Percentiles rank a stretch among this genome's conserved stretches.
Conservation (phyloP, 306 rosid species). For the Morella rubra region DNA sequence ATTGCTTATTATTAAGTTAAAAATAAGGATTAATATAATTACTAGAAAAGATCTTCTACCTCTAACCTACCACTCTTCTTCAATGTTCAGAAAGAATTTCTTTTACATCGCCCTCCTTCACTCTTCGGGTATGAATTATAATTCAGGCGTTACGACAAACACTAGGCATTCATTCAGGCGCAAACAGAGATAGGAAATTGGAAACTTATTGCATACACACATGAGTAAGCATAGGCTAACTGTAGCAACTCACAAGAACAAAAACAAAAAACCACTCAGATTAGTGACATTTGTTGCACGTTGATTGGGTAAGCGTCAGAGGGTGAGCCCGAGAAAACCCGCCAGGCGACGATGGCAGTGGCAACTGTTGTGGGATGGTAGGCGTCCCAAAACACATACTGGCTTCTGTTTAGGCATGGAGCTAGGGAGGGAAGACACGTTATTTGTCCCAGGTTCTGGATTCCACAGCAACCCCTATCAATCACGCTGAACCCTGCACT, state of each 20-base stretch:
- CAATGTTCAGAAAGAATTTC: no score
- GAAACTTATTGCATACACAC: no score
- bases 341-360: constrained; percentile 53
- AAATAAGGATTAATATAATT: no score
- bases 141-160: no score
- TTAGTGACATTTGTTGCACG: constrained; percentile 58
- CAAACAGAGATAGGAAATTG: no score
- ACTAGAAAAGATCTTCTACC: no score
- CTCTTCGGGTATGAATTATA: no score
- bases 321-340: constrained; percentile 59
- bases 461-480: constrained; percentile 78
- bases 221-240: neutral
- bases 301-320: constrained; percentile 65
- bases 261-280: constrained; percentile 10
- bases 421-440: constrained; percentile 54
- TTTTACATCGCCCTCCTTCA: no score
- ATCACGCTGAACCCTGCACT: constrained; percentile 60
- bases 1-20: no score
- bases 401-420: constrained; percentile 56
- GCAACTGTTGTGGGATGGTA: constrained; percentile 76
- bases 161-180: no score
- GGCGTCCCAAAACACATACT: constrained; percentile 79
- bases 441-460: constrained; percentile 57
- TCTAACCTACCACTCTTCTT: no score
- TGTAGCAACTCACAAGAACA: neutral